Evolutionary conservation across 345 rosid genomes (phyloP).

Genomic region (Cochlearia excelsa): DNA sequence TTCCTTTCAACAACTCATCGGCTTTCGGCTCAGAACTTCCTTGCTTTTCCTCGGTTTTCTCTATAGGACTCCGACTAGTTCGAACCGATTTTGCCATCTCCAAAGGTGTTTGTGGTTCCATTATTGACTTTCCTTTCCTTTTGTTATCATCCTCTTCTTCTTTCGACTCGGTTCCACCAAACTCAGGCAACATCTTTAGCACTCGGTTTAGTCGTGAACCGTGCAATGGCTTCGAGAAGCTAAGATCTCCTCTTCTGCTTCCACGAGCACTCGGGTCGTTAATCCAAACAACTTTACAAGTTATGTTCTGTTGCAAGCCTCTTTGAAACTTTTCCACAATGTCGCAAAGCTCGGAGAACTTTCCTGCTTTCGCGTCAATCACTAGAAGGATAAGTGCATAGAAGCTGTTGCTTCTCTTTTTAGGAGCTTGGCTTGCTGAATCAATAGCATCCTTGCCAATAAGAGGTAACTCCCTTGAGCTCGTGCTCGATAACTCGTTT

Average conservation of each 20-base stretch:
- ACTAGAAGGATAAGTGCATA: conserved; percentile 45
- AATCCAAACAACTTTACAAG: conserved; percentile 68
- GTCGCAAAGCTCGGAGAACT: conserved; percentile 36
- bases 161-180: conserved; percentile 37
- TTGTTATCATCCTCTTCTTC: conserved; percentile 30
- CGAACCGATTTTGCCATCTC: neutral
- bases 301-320: conserved; percentile 29
- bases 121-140: conserved; percentile 30
- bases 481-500: conserved; percentile 36
- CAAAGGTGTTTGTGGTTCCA: conserved; percentile 26
- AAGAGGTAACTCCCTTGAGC: conserved; percentile 48
- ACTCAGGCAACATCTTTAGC: conserved; percentile 61
- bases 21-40: conserved; percentile 6
- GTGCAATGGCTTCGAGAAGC: conserved; percentile 55
- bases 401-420: conserved; percentile 26
- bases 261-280: conserved; percentile 35
- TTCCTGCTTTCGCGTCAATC: conserved; percentile 53
- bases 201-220: conserved; percentile 57
- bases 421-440: conserved; percentile 28
- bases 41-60: conserved; percentile 15
- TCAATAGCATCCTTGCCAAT: conserved; percentile 48
- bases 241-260: conserved; percentile 34
- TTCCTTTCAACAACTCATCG: conserved; percentile 46
- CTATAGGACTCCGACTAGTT: neutral
- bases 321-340: conserved; percentile 47